Base-by-base conservation (phyloP, 1,284 basidiomycete genomes). In the Cutaneotrichosporon sp. region DNA sequence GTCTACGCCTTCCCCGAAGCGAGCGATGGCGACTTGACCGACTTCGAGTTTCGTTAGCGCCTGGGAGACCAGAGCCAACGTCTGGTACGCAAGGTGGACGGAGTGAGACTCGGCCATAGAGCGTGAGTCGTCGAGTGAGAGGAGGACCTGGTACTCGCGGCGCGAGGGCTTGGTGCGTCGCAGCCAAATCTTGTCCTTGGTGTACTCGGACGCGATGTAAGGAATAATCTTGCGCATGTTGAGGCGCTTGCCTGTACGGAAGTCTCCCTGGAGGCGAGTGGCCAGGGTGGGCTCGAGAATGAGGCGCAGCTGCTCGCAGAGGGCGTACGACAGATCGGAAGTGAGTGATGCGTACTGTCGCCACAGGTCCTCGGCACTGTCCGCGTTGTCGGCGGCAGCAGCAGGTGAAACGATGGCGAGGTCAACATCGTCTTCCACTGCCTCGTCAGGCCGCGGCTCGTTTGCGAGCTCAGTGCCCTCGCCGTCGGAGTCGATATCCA, bases 211-310 rank as follows among this genome's bases (percentile, higher is more conserved):
- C 9, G 96, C 96, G 62, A 99, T 94, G 79, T 97, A 99, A 2
- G 90, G 86, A 52, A 99, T 92, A 72, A 99, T 93, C 79, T 96
- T 96, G 73, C 94, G 91, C 94, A 99, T 97, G 76, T 98, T 98
- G 42, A 99, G 82, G 22, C 96, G 82, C 77, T 98, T 99, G 48
- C 96, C 96, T 0, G 90, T 97, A 41, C 94, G 88, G 75, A 96
- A 99, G 77, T 99, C 96, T 39, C 96, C 96, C 74, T 89, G 88
- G 37, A 99, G 81, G 24, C 96, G 84, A 10, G 94, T 97, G 2
- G 96, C 92, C 37, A 89, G 80, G 0, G 94, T 97, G 0, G 96
- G 96, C 56, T 93, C 92, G 22, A 99, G 82, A 67, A 98, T 96
- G 46, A 98, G 85, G 19, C 96, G 90, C 14, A 99, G 83, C 71